A percentile compares a stretch with the other conserved stretches of the same genome.
Conservation (phyloP, 257 asterid genomes). For the Lantana camara region DNA sequence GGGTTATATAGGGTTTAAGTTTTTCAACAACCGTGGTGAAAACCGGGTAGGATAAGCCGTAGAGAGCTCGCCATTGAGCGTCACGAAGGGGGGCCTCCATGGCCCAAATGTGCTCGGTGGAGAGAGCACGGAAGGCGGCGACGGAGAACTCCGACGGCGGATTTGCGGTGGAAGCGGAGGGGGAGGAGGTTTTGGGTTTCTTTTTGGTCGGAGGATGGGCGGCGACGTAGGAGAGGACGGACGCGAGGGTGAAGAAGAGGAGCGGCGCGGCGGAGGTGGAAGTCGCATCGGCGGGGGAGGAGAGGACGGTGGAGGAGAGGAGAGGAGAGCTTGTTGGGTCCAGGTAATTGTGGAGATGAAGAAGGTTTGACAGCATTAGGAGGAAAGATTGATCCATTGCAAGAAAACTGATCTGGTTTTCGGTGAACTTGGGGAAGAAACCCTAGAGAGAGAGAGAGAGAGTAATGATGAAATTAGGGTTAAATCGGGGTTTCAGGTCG, state of each 20-base stretch:
- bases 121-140: slow-evolving; percentile 93
- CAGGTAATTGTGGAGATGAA: slow-evolving; percentile 91
- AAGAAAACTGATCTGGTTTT: not conserved
- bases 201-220: slow-evolving; percentile 53
- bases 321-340: slow-evolving; percentile 89
- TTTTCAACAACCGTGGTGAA: slow-evolving; percentile 94
- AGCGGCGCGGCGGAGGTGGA: slow-evolving; percentile 94
- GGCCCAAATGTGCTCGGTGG: slow-evolving; percentile 96
- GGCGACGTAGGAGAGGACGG: slow-evolving; percentile 90
- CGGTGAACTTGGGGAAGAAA: not conserved
- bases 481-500: slow-evolving; percentile 22
- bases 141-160: slow-evolving; percentile 80
- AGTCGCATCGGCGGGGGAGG: slow-evolving; percentile 57
- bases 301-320: slow-evolving; percentile 57
- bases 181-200: slow-evolving; percentile 35
- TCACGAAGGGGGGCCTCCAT: slow-evolving; percentile 97
- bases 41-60: slow-evolving; percentile 90
- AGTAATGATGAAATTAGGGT: not conserved
- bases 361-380: slow-evolving; percentile 87
- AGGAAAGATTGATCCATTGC: slow-evolving; percentile 87
- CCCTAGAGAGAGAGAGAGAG: slow-evolving; percentile 36
- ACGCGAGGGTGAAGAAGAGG: slow-evolving; percentile 95
- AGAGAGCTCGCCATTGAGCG: slow-evolving; percentile 94
- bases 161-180: slow-evolving; percentile 51
- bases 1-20: slow-evolving; percentile 90